Base-by-base conservation (phyloP, 352 stramenopile species). In the Halophytophthora polymorphica region DNA sequence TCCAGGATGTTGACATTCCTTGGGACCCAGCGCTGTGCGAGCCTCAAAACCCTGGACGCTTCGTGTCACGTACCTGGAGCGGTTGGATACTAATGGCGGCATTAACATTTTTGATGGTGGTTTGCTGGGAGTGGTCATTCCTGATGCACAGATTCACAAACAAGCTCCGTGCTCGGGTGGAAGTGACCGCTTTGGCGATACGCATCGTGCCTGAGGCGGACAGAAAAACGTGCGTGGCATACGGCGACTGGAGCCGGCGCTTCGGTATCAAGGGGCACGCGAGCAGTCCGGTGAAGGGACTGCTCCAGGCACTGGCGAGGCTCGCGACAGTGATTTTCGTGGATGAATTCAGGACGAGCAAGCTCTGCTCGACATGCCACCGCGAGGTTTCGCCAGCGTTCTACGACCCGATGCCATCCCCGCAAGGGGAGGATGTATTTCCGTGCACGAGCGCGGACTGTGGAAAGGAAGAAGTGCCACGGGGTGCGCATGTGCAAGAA, bases 211-310 rank as follows among this genome's bases (percentile, higher is more conserved):
- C 38, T 1, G 28, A 31, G 14, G 0, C 33, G 5, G 54, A 39
- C 31, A 28, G 15, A 6, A 34, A 50, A n/a, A n/a, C n/a, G n/a
- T n/a, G n/a, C n/a, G n/a, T n/a, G n/a, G n/a, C n/a, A n/a, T n/a
- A n/a, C n/a, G 23, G 42, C 7, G 34, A 52, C 35, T 58, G 51
- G 40, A 61, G 51, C 15, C 3, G 42, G 5, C 36, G 25, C 2
- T 43, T 53, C 54, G 39, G 39, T n/a, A 50, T 61, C 38, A 50
- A 54, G 38, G 53, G 53, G 18, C 38, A 55, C 19, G 36, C 19
- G 4, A 31, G 17, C 19, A 49, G 47, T n/a, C 54, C 54, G 1
- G 41, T 56, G 2, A 61, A 57, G 50, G 39, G 50, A 5, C 50
- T 57, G 28, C 22, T 6, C 6, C 15, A 33, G 19, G 54, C 41